A percentile compares a stretch with the other conserved stretches of the same genome.
These are phyloP conservation scores for Schizothecium vesticola DNA, from an alignment of 495 filamentous ascomycete genomes.

Conservation along the genomic window DNA sequence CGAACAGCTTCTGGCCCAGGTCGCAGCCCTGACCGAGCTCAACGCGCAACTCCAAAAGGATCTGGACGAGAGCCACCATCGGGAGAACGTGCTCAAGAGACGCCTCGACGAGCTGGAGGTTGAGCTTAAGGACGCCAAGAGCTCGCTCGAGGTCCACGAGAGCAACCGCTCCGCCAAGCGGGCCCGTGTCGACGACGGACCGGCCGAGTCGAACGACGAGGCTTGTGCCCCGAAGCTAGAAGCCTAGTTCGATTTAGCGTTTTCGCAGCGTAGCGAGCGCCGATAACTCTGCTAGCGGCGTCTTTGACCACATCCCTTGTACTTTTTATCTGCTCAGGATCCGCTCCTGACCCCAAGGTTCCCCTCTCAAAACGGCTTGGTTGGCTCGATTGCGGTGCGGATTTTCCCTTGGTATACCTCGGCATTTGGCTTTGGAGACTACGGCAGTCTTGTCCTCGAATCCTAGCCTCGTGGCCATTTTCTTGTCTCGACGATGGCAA, in stretches of 20 bases:
- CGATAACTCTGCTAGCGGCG: background rate
- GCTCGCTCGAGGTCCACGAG: conserved; percentile 31
- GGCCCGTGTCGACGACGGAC: conserved; percentile 30
- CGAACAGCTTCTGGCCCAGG: conserved; percentile 34
- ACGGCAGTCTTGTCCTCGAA: background rate
- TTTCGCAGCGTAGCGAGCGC: background rate
- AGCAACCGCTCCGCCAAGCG: conserved; percentile 33
- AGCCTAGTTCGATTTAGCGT: background rate
- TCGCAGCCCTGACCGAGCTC: conserved; percentile 39
- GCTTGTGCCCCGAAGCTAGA: background rate
- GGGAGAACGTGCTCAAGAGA: conserved; percentile 78
- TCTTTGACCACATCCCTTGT: background rate
- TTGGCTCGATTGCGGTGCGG: background rate
- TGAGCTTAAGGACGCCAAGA: conserved; percentile 41
- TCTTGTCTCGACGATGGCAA: background rate
- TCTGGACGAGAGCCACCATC: conserved; percentile 66
- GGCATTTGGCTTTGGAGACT: background rate
- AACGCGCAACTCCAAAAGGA: conserved; percentile 49
- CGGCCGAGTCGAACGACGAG: conserved; percentile 19
- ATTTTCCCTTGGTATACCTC: conserved; percentile 8
- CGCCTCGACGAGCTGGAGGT: conserved; percentile 74
- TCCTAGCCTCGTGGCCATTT: background rate
- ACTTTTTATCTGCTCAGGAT: background rate
- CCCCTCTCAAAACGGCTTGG: background rate
- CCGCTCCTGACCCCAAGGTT: background rate